Evolutionary conservation across 768 basidiomycete species (phyloP).

Genomic region (Pleurotus platypus): DNA sequence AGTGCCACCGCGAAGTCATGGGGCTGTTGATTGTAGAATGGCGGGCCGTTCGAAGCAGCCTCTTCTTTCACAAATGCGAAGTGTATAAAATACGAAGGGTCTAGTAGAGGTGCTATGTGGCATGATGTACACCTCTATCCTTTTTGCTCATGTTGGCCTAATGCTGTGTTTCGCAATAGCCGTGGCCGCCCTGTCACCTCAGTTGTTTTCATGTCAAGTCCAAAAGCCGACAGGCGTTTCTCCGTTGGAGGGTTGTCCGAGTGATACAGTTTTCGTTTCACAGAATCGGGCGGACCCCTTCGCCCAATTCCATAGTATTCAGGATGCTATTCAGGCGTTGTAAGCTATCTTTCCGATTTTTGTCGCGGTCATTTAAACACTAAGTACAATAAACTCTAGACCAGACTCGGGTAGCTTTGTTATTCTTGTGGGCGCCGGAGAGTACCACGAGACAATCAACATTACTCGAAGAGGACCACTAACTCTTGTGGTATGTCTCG

Average conservation of each 20-base stretch:
- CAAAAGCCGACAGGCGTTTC: conserved; percentile 38
- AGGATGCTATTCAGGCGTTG: conserved; percentile 56
- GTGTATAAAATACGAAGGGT: no score
- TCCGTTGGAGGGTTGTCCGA: conserved; percentile 51
- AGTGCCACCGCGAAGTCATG: no score
- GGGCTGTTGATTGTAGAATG: background rate
- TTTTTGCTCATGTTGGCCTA: background rate
- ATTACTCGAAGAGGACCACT: conserved; percentile 51
- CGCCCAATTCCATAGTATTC: conserved; percentile 46
- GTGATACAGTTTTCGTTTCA: conserved; percentile 58
- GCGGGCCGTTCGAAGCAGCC: background rate
- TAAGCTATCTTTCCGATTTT: conserved; percentile 21
- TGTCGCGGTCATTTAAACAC: background rate
- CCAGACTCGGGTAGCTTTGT: conserved; percentile 33
- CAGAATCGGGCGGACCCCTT: conserved; percentile 33
- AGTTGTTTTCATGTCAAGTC: conserved; percentile 46
- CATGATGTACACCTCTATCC: background rate
- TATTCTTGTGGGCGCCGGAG: conserved; percentile 56
- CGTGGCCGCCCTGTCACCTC: conserved; percentile 37
- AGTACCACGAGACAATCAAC: conserved; percentile 59
- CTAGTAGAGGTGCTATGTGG: background rate
- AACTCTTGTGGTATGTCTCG: conserved; percentile 45
- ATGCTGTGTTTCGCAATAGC: background rate
- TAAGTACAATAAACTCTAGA: conserved; percentile 23
- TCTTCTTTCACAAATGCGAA: background rate